Evolutionary conservation across 331 rosid genomes (phyloP).

Genomic region (Malus hybrid): DNA sequence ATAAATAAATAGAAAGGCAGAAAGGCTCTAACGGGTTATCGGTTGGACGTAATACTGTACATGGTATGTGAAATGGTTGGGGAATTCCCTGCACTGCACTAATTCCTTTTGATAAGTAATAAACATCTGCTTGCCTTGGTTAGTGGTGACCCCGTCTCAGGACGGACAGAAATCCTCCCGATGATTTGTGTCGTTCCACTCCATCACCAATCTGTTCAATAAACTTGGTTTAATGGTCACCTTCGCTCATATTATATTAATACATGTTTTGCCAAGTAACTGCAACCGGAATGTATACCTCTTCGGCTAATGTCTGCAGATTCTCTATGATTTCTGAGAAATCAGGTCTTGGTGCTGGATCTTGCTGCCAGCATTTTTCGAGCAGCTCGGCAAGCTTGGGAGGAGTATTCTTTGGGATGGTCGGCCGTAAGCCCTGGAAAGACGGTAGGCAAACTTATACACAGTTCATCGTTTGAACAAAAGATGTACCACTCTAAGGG

Average conservation of each 20-base stretch:
- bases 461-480: not conserved
- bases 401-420: constrained; percentile 75
- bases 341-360: constrained; percentile 70
- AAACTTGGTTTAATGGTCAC: not conserved
- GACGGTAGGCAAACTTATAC: not conserved
- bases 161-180: constrained; percentile 66
- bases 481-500: not conserved
- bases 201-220: constrained; percentile 61
- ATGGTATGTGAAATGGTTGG: constrained; percentile 17
- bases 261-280: not conserved
- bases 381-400: constrained; percentile 74
- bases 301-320: constrained; percentile 53
- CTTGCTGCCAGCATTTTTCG: constrained; percentile 90
- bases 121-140: constrained; percentile 15
- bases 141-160: constrained; percentile 74
- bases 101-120: constrained; percentile 24
- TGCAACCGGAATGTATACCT: constrained; percentile 30
- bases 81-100: constrained; percentile 7
- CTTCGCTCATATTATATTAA: not conserved
- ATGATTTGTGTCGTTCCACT: constrained; percentile 53
- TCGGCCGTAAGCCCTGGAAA: constrained; percentile 76
- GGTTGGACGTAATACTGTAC: constrained; percentile 35
- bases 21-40: not conserved
- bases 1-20: not conserved
- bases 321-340: constrained; percentile 68